Base-by-base conservation (phyloP, 2,329 filamentous ascomycete species). In the Penicillium psychrosexuale region DNA sequence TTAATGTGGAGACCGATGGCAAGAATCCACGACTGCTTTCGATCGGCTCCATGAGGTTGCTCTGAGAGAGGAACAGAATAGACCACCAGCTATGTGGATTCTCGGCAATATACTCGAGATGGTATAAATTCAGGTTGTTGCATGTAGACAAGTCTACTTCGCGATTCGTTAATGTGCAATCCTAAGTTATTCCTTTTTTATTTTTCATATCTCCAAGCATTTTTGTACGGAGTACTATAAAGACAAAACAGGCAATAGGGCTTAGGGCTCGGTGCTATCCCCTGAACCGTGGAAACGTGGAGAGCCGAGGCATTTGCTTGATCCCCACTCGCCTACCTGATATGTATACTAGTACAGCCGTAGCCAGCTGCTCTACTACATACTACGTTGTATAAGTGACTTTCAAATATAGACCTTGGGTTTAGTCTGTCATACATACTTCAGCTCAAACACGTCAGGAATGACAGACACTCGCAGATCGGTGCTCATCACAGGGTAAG, bases 401-500 rank as follows among this genome's bases (percentile, higher is more conserved):
- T 15, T 8, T 22, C n/a, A n/a, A 15, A 30, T 24, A 6, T n/a
- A n/a, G 2, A n/a, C 15, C 31, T 12, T 13, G 13, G 30, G 13
- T 6, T 9, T 13, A 24, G 27, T 40, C 13, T 6, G 22, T 15
- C 11, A 24, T 43, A 31, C 11, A 24, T 43, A 31, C 3, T 8
- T 1, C 1, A 31, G 15, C 12, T 1, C 5, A 31, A 22, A 51
- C 28, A 72, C 72, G 69, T 38, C 65, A 28, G 58, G 45, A 42
- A 43, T 52, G 17, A 58, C 56, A 34, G 72, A 75, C 47, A 66
- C 60, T 46, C 71, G 71, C 56, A 70, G 67, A 61, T 73, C 73
- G 5, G 72, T 76, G 45, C 66, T 76, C 19, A 76, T 76, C 55
- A 76, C 74, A 13, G 74, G 74, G 74, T 75, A 66, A 62, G 70